Conservation (phyloP, 78 protist genomes). For the Planoprotostelium fungivorum region DNA sequence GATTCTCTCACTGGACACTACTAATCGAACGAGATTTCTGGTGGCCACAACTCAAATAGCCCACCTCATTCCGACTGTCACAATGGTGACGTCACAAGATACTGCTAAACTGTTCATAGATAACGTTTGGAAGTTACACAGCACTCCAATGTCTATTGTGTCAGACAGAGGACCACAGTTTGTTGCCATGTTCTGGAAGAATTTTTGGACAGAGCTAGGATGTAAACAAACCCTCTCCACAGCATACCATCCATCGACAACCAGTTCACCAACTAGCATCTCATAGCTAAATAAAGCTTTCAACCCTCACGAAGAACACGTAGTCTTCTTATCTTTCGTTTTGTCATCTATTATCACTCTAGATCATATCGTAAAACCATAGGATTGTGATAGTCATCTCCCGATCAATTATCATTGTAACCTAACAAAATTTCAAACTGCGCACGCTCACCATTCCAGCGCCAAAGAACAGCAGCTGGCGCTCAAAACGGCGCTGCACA, state of each 20-base stretch:
- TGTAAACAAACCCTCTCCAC: background rate
- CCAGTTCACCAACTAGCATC: too few relatives aligned
- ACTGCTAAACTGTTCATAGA: constrained; percentile 4
- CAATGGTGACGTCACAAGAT: background rate
- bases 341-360: too few relatives aligned
- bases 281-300: too few relatives aligned
- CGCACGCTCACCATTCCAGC: too few relatives aligned
- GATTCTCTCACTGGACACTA: background rate
- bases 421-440: too few relatives aligned
- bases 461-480: background rate
- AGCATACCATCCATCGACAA: constrained; percentile 15
- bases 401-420: too few relatives aligned
- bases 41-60: background rate
- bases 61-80: background rate
- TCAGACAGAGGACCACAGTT: constrained; percentile 8
- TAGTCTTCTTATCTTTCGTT: too few relatives aligned
- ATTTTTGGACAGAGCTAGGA: background rate
- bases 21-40: background rate
- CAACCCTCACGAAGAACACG: too few relatives aligned
- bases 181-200: background rate
- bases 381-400: too few relatives aligned
- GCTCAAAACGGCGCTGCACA: background rate
- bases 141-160: background rate
- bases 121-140: background rate
- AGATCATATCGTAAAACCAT: too few relatives aligned